These are phyloP conservation scores for Rhodotorula glutinis DNA, from an alignment of 1,284 basidiomycete genomes.

Conservation along the genomic window DNA sequence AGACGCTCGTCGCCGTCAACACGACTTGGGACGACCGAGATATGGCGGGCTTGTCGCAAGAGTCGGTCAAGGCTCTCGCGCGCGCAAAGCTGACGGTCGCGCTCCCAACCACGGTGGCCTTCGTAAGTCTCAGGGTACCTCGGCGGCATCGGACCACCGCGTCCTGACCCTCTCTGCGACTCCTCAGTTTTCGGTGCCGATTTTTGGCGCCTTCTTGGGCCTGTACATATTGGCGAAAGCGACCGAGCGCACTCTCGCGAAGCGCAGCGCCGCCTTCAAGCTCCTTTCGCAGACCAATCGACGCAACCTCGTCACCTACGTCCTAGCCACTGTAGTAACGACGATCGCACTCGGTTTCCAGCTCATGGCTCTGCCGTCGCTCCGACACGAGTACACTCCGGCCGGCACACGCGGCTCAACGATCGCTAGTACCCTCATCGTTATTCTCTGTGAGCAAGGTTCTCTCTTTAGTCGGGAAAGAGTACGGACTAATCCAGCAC, in stretches of 20 bases:
- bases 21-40: slow-evolving; percentile 12
- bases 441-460: not conserved
- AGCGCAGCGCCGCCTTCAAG: not conserved
- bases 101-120: slow-evolving; percentile 1
- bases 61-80: slow-evolving; percentile 3
- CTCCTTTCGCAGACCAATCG: not conserved
- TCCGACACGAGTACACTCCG: not conserved
- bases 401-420: not conserved
- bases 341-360: slow-evolving; percentile 2
- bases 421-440: not conserved
- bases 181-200: slow-evolving; percentile 2
- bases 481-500: not conserved
- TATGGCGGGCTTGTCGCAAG: not conserved
- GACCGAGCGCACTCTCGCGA: not conserved
- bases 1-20: slow-evolving; percentile 8
- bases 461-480: too few relatives aligned
- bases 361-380: not conserved
- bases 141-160: too few relatives aligned
- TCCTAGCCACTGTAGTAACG: not conserved
- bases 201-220: not conserved
- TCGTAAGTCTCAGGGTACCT: not conserved
- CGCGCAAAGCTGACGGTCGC: slow-evolving; percentile 5
- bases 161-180: too few relatives aligned
- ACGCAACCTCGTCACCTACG: slow-evolving; percentile 10
- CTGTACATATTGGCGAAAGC: slow-evolving; percentile 3